Evolutionary conservation across 345 rosid genomes (phyloP), one percentile per base, ranked within the genome.

Genomic region (Durio zibethinus): DNA sequence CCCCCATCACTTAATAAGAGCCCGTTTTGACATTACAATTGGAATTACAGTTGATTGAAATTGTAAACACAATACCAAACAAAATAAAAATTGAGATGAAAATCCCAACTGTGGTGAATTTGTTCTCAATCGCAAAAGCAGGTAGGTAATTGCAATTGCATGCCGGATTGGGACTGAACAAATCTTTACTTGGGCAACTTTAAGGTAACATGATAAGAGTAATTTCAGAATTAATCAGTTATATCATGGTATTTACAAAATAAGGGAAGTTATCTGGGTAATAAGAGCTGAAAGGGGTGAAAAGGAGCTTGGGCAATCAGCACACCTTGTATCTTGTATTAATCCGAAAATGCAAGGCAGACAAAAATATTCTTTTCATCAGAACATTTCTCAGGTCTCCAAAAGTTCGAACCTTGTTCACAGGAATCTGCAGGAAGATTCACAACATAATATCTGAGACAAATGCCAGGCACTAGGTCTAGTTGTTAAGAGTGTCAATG

Each of bases 281-380:
- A 33, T 72, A 72, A 72, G 33, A 20, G 29, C 27, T 33, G 10
- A 29, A 33, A 62, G 27, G 27, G 47, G 10, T 2, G 43, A 52
- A 33, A 20, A n/a, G 42, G 62, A 52, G 45, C n/a, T 52, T 5
- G 29, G 43, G 36, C 38, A 59, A 76, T 29, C 54, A 52, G 65
- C 83, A 82, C 10, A 95, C 99, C 99, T 97, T 94, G 87, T 97
- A 97, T 88, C 98, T 85, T 61, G 98, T 90, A 82, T 97, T 97
- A 76, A 97, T 97, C 77, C 98, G 93, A 82, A 97, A 97, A 86
- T 97, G 99, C 86, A 94, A 88, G 66, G 99, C 97, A 82, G 99
- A 97, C 11, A 97, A 86, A 85, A 97, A 97, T 89, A 97, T 97
- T 83, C 99, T 88, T 82, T 97, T 97, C 98, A 97, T 97, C 83